phyloP scores from a whole-genome alignment of 345 rosid genomes.

The Lumnitzera littorea region DNA sequence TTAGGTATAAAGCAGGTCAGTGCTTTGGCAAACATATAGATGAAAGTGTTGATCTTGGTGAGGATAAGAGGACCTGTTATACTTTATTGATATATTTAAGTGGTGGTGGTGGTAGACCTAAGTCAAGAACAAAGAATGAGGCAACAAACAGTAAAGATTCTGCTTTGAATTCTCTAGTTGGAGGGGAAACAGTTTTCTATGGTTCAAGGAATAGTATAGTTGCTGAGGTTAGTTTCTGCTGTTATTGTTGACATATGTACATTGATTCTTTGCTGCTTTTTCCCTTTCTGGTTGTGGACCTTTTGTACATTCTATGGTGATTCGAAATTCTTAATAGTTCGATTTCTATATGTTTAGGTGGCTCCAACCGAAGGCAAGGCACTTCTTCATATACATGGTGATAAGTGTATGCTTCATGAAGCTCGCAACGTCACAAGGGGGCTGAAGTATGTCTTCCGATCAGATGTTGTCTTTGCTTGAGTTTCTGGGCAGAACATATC shows the following conservation, averaged over 20 bases:
- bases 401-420: constrained; percentile 91
- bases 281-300: background rate
- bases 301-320: constrained; percentile 2
- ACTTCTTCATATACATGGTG: constrained; percentile 86
- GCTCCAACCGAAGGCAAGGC: constrained; percentile 94
- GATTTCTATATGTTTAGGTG: constrained; percentile 34
- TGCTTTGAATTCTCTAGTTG: constrained; percentile 44
- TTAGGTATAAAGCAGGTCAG: constrained; percentile 84
- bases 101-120: constrained; percentile 26
- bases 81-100: constrained; percentile 83
- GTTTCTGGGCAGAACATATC: background rate
- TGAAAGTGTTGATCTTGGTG: constrained; percentile 67
- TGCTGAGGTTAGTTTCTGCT: constrained; percentile 55
- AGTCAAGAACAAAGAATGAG: constrained; percentile 38
- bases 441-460: constrained; percentile 78
- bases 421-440: constrained; percentile 70
- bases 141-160: constrained; percentile 26
- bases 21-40: constrained; percentile 84
- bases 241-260: background rate
- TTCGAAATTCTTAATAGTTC: background rate
- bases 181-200: constrained; percentile 96
- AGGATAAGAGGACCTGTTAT: constrained; percentile 66
- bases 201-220: constrained; percentile 61
- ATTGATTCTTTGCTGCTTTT: background rate
- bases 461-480: constrained; percentile 91